Evolutionary conservation across 176 grass and related monocot species (phyloP).

Genomic region (Dendrocalamus sinicus): DNA sequence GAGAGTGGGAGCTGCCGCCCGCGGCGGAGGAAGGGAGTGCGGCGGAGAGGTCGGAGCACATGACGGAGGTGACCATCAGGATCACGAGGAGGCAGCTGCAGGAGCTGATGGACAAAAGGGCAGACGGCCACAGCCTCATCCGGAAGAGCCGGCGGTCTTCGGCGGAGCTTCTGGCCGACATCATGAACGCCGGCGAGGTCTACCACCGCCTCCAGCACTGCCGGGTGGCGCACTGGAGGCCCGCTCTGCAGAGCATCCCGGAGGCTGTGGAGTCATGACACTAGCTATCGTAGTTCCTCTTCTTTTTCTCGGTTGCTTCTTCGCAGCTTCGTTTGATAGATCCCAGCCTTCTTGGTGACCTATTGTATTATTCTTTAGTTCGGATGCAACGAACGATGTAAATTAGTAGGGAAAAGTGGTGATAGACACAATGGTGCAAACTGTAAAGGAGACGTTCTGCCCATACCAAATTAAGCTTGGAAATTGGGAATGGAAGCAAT

Average conservation of each 20-base stretch:
- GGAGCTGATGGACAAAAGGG: conserved; percentile 54
- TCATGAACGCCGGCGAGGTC: conserved; percentile 67
- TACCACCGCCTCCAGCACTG: conserved; percentile 46
- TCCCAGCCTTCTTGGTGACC: conserved; percentile 8
- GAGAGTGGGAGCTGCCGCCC: conserved; percentile 54
- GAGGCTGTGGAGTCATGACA: conserved; percentile 54
- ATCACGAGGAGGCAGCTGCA: conserved; percentile 65
- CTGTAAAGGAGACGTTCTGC: conserved; percentile 15
- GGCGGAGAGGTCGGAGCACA: neutral
- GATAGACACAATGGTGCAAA: conserved; percentile 22
- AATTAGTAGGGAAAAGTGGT: neutral
- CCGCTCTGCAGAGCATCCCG: conserved; percentile 65
- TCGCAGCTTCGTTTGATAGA: neutral
- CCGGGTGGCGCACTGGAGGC: conserved; percentile 56
- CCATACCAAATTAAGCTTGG: neutral
- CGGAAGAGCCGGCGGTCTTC: conserved; percentile 35
- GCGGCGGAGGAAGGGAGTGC: neutral
- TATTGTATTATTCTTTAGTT: conserved; percentile 18
- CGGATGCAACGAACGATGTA: conserved; percentile 37
- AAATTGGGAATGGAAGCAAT: conserved; percentile 20
- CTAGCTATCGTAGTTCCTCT: neutral
- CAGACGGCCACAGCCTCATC: neutral
- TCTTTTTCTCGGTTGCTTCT: conserved; percentile 9
- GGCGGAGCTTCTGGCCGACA: conserved; percentile 54
- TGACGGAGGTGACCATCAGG: conserved; percentile 66